A percentile compares a stretch with the other conserved stretches of the same genome.
Conservation (phyloP, 2,329 filamentous ascomycete genomes). For the Chaetomiaceae sp. region DNA sequence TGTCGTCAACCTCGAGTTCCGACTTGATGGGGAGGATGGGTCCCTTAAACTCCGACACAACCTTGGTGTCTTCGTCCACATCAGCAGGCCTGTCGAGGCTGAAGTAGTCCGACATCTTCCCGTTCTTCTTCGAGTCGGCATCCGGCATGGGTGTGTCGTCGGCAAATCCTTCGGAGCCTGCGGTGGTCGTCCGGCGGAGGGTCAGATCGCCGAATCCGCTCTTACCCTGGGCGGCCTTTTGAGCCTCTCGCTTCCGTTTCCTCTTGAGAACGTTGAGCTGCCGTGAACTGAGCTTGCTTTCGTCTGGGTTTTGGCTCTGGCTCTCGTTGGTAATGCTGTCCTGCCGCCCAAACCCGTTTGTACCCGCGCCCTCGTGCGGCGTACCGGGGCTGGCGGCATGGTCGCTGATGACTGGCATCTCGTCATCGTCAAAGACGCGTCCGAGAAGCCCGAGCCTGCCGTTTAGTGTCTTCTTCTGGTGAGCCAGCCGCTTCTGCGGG, state of each 20-base stretch:
- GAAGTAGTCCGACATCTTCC: conserved; percentile 78
- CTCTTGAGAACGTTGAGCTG: conserved; percentile 93
- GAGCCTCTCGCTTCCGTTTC: conserved; percentile 85
- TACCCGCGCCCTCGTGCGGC: conserved; percentile 37
- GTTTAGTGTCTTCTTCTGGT: conserved; percentile 84
- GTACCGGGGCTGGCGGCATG: conserved; percentile 44
- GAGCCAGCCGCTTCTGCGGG: conserved; percentile 71
- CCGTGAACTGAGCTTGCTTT: conserved; percentile 76
- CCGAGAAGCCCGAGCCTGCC: conserved; percentile 80
- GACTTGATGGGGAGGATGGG: conserved; percentile 76
- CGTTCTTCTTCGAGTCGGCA: conserved; percentile 54
- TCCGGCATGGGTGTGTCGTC: conserved; percentile 56
- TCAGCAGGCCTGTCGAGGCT: conserved; percentile 74
- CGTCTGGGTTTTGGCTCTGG: conserved; percentile 49
- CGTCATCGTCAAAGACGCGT: conserved; percentile 78
- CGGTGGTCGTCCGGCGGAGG: conserved; percentile 57
- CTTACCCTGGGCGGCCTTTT: conserved; percentile 81
- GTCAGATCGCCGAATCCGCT: conserved; percentile 85
- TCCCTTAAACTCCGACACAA: conserved; percentile 95
- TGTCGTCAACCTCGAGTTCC: conserved; percentile 72
- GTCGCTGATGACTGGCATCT: conserved; percentile 63
- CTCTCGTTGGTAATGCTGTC: conserved; percentile 31
- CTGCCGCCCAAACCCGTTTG: conserved; percentile 34
- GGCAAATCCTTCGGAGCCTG: conserved; percentile 56
- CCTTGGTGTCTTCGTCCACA: conserved; percentile 83